These are phyloP conservation scores for Glaciozyma martinii DNA, from an alignment of 768 basidiomycete genomes.

Conservation along the genomic window DNA sequence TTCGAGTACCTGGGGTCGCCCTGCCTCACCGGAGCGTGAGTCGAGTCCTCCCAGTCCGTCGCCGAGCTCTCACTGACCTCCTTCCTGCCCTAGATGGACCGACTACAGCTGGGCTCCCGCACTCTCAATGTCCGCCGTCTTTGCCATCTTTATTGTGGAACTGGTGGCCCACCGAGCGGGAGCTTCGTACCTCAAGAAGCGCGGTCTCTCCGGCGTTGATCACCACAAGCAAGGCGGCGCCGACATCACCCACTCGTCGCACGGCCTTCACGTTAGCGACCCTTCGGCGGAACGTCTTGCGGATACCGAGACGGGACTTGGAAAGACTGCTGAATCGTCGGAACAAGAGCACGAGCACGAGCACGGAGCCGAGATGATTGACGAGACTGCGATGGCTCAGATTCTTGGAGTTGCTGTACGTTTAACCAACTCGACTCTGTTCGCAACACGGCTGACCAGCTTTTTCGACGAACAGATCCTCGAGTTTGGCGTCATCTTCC, in stretches of 20 bases:
- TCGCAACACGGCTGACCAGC: no score
- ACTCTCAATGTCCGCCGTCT: background rate
- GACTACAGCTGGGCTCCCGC: slow-evolving; percentile 10
- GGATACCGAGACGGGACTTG: no score
- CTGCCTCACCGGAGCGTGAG: background rate
- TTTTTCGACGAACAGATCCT: slow-evolving; percentile 25
- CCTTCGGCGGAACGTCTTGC: no score
- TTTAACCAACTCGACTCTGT: no score
- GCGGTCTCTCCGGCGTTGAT: background rate
- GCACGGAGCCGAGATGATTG: background rate
- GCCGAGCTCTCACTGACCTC: no score
- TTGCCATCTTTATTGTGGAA: background rate
- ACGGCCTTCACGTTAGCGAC: background rate
- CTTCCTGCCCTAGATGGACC: slow-evolving; percentile 33
- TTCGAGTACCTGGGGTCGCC: slow-evolving; percentile 23
- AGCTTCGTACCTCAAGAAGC: background rate
- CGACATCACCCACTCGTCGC: background rate
- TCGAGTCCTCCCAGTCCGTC: no score
- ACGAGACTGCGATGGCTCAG: slow-evolving; percentile 6
- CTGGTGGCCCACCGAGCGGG: background rate
- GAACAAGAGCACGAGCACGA: background rate
- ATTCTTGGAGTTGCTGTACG: slow-evolving; percentile 26
- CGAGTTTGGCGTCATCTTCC: slow-evolving; percentile 38
- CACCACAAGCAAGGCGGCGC: background rate
- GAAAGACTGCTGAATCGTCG: no score